Conservation (phyloP, 2,329 filamentous ascomycete species). For the Clathrospora elynae region DNA sequence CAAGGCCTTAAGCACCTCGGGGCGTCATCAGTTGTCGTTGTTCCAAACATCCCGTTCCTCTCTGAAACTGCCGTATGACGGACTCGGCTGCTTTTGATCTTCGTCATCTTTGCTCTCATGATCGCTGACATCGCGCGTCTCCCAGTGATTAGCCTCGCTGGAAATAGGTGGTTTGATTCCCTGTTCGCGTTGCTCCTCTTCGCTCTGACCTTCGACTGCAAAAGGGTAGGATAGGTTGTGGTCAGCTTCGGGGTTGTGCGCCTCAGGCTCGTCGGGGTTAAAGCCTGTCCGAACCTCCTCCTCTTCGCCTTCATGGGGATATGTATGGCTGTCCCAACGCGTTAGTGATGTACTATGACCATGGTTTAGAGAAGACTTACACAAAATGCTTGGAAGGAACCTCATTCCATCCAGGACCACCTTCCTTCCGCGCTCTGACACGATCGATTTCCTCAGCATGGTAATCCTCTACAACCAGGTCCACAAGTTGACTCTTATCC, state of each 20-base stretch:
- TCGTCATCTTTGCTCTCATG: constrained; percentile 21
- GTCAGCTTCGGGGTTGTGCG: constrained; percentile 49
- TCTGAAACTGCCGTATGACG: constrained; percentile 51
- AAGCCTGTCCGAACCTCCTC: constrained; percentile 62
- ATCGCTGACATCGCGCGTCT: constrained; percentile 42
- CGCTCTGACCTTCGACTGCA: constrained; percentile 45
- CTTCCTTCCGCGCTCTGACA: constrained; percentile 66
- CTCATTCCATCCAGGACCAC: constrained; percentile 65
- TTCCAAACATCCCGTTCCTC: constrained; percentile 52
- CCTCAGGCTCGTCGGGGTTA: constrained; percentile 55
- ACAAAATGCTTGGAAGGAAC: constrained; percentile 61
- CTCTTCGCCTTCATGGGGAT: constrained; percentile 52
- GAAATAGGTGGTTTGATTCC: constrained; percentile 47
- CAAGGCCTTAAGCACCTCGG: too few relatives aligned
- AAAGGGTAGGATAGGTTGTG: constrained; percentile 55
- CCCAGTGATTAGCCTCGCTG: constrained; percentile 54
- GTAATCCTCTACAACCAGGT: constrained; percentile 68
- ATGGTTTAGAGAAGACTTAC: constrained; percentile 44
- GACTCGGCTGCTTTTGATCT: constrained; percentile 31
- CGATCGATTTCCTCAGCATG: constrained; percentile 66
- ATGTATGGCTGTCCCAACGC: constrained; percentile 49
- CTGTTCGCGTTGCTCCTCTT: constrained; percentile 42
- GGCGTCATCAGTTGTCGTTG: constrained; percentile 24
- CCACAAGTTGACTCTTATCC: constrained; percentile 66
- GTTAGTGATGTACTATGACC: constrained; percentile 12